These are phyloP conservation scores for Graphilbum sp. DNA, from an alignment of 2,329 filamentous ascomycete genomes.

Conservation along the genomic window DNA sequence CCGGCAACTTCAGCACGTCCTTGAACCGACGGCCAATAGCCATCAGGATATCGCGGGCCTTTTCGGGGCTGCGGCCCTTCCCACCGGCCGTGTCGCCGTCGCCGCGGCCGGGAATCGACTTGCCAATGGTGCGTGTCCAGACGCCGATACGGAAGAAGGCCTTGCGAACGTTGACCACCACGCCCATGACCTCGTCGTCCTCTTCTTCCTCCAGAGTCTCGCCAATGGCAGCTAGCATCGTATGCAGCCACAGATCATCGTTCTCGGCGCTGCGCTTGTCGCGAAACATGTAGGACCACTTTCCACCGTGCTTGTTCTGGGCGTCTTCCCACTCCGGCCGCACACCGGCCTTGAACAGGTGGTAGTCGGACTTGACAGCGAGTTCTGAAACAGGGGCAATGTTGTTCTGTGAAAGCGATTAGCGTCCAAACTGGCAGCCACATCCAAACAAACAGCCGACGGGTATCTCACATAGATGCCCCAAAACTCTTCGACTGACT, in stretches of 20 bases:
- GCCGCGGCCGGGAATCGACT: conserved; percentile 60
- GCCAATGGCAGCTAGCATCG: conserved; percentile 91
- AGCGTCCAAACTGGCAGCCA: neutral
- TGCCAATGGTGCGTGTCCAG: conserved; percentile 91
- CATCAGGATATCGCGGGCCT: conserved; percentile 71
- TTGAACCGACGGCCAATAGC: conserved; percentile 86
- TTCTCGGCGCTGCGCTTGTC: conserved; percentile 85
- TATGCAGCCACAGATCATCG: conserved; percentile 90
- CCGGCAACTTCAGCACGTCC: conserved; percentile 66
- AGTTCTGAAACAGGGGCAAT: conserved; percentile 92
- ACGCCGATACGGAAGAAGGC: conserved; percentile 95
- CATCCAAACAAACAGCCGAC: no score
- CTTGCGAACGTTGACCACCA: conserved; percentile 97
- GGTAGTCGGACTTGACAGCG: conserved; percentile 95
- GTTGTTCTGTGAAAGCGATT: conserved; percentile 59
- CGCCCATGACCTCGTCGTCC: conserved; percentile 96
- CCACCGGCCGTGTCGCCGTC: conserved; percentile 56
- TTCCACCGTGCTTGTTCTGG: conserved; percentile 98
- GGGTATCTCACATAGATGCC: conserved; percentile 73
- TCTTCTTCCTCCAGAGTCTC: conserved; percentile 92
- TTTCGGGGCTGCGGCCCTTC: conserved; percentile 62
- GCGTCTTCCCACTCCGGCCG: conserved; percentile 97
- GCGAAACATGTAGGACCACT: conserved; percentile 98
- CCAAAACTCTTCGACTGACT: conserved; percentile 99
- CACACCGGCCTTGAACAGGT: conserved; percentile 95